These are phyloP conservation scores for Vitis riparia DNA, from an alignment of 164 flowering plant genomes.

Conservation along the genomic window DNA sequence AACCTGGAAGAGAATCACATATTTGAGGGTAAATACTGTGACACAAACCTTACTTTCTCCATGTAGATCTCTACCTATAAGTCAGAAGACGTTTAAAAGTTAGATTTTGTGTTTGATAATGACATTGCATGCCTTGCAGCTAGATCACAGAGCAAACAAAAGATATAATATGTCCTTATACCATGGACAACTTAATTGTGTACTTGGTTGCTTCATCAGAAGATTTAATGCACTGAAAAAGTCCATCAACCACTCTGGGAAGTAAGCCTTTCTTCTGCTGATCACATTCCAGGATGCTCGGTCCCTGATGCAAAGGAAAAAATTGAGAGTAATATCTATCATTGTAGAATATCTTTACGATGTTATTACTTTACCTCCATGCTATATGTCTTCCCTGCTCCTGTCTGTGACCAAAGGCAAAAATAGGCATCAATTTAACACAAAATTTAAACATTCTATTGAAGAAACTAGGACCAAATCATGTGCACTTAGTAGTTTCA, in stretches of 20 bases:
- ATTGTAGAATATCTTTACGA: not conserved
- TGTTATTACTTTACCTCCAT: conserved; percentile 66
- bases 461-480: no score
- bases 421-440: conserved; percentile 6
- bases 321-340: not conserved
- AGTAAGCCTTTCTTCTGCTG: conserved; percentile 68
- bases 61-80: conserved; percentile 86
- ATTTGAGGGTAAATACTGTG: not conserved
- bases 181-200: conserved; percentile 80
- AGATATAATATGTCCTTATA: conserved; percentile 24
- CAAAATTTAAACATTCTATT: no score
- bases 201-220: conserved; percentile 39
- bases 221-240: conserved; percentile 45
- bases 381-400: conserved; percentile 94
- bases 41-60: conserved; percentile 89
- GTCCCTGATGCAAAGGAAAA: conserved; percentile 51
- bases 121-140: not conserved
- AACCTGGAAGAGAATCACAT: conserved; percentile 1
- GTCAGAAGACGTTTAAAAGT: conserved; percentile 7
- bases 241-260: conserved; percentile 72
- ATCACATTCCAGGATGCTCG: conserved; percentile 44
- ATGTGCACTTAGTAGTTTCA: no score
- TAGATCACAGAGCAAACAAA: not conserved
- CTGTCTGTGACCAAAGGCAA: conserved; percentile 57
- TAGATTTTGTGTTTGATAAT: not conserved